Base-by-base conservation (phyloP, 176 grass and related monocot species). In the Pharus latifolius region DNA sequence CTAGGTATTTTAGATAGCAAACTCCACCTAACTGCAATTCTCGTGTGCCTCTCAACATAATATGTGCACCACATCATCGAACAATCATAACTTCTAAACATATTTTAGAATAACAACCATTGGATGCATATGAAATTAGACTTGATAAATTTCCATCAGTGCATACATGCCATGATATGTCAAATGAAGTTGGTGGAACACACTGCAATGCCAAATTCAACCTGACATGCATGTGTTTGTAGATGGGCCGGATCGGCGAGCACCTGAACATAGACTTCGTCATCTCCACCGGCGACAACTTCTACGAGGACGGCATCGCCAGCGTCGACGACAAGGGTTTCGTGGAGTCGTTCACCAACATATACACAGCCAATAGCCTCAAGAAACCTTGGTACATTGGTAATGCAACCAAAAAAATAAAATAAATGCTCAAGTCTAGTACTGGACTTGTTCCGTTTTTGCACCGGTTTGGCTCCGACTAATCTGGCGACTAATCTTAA, bases 381-480 rank as follows among this genome's bases (percentile, higher is more conserved):
- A 86, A 96, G 71, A 96, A 51, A 60, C 83, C 80, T 22, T 96
- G 93, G 93, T 96, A 90, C 64, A 81, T 73, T 3, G 86, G 93
- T 96, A 96, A 69, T 78, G 50, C 32, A 19, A 25, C 6, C 0
- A 3, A 0, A 15, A 35, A 23, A n/a, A n/a, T n/a, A n/a, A n/a
- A n/a, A n/a, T n/a, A n/a, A n/a, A n/a, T n/a, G n/a, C n/a, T n/a
- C n/a, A n/a, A n/a, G n/a, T n/a, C n/a, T n/a, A n/a, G n/a, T n/a
- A n/a, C n/a, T n/a, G n/a, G n/a, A n/a, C n/a, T n/a, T n/a, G n/a
- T n/a, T n/a, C n/a, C n/a, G n/a, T n/a, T n/a, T n/a, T n/a, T n/a
- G n/a, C n/a, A n/a, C n/a, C n/a, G n/a, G n/a, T n/a, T n/a, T n/a
- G n/a, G n/a, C n/a, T n/a, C n/a, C n/a, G n/a, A n/a, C n/a, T n/a